These are phyloP conservation scores for Ambrosiella xylebori DNA, from an alignment of 2,329 filamentous ascomycete genomes.

Conservation along the genomic window DNA sequence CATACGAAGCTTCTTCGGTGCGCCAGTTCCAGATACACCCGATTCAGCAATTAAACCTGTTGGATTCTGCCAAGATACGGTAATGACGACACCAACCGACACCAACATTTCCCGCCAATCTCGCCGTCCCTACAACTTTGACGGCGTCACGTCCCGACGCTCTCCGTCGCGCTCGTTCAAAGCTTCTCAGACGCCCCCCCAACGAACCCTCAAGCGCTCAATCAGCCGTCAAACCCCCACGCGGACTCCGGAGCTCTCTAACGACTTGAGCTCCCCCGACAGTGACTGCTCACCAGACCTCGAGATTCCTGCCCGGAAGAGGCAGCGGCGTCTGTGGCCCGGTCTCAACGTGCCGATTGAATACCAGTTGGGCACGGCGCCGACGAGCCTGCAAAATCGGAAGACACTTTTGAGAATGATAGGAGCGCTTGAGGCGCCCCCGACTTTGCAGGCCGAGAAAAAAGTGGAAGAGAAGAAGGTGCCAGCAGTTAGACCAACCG, in stretches of 20 bases:
- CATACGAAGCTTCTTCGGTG: neutral
- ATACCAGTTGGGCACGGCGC: neutral
- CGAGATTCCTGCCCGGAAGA: neutral
- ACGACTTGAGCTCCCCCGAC: neutral
- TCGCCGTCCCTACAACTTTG: neutral
- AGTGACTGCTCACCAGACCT: neutral
- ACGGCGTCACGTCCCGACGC: neutral
- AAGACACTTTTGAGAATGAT: neutral
- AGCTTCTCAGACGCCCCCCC: neutral
- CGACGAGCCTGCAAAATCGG: neutral
- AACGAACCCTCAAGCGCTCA: neutral
- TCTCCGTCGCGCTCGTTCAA: neutral
- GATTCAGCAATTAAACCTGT: neutral
- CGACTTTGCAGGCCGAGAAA: neutral
- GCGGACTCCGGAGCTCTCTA: neutral
- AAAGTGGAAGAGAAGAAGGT: neutral
- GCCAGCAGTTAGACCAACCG: neutral
- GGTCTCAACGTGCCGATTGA: constrained; percentile 1
- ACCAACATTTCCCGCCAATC: neutral
- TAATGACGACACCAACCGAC: neutral
- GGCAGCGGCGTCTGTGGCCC: neutral
- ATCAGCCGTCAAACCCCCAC: neutral
- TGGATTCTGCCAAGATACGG: too few species aligned
- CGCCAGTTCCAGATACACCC: neutral
- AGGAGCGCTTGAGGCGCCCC: neutral